Evolutionary conservation across 768 basidiomycete species (phyloP).

Genomic region (Myochromella boudieri): DNA sequence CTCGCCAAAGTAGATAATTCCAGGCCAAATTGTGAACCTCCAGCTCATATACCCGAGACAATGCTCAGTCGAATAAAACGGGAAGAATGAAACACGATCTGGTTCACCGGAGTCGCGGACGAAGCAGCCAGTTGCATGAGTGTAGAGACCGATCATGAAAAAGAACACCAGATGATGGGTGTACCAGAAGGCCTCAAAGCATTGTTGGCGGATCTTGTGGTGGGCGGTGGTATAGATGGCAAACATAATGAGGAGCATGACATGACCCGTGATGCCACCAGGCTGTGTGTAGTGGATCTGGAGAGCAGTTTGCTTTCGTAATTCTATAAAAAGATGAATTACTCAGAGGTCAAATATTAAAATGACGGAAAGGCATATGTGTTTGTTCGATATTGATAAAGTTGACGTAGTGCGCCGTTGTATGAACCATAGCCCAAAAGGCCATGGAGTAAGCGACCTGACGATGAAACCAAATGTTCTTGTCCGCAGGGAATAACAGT

Average conservation of each 20-base stretch:
- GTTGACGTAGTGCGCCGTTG: conserved; percentile 92
- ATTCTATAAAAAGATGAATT: conserved; percentile 50
- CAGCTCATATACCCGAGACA: conserved; percentile 92
- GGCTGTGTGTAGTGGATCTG: conserved; percentile 87
- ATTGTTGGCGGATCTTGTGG: conserved; percentile 81
- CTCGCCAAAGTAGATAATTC: conserved; percentile 87
- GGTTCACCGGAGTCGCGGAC: conserved; percentile 83
- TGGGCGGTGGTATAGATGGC: conserved; percentile 92
- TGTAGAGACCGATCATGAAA: conserved; percentile 88
- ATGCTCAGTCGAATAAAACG: conserved; percentile 82
- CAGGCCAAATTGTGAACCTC: conserved; percentile 91
- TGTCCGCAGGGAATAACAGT: conserved; percentile 85
- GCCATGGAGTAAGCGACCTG: conserved; percentile 94
- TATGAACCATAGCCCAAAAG: conserved; percentile 91
- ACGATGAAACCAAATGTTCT: conserved; percentile 94
- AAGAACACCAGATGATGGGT: conserved; percentile 94
- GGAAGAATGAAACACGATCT: conserved; percentile 69
- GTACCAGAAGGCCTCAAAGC: conserved; percentile 97
- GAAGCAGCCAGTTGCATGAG: conserved; percentile 93
- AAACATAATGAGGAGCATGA: conserved; percentile 93
- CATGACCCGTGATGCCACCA: conserved; percentile 93
- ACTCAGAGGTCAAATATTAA: background rate
- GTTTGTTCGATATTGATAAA: conserved; percentile 88
- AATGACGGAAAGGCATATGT: conserved; percentile 47
- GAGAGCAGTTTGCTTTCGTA: conserved; percentile 72